Evolutionary conservation across 306 rosid genomes (phyloP), one percentile per base, ranked within the genome.

Genomic region (Morella rubra): DNA sequence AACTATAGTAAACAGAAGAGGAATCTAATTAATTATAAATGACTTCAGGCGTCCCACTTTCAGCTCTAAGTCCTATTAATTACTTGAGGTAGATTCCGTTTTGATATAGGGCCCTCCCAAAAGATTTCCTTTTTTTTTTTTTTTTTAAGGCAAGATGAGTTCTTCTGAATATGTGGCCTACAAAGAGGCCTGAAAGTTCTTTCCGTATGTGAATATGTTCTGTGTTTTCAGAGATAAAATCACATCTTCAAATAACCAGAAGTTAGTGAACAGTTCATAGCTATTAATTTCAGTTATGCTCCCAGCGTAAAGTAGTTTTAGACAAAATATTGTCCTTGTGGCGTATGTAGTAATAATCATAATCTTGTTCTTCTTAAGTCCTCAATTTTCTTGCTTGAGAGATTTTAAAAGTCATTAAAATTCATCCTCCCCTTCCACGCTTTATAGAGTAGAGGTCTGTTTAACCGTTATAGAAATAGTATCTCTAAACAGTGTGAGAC

Each of bases 321-420:
- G 44, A 47, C 61, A 20, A 42, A 16, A 77, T 4, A 53, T 56
- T 42, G 50, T 61, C 27, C 59, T 44, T 41, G n/a, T 66, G n/a
- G n/a, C n/a, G n/a, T n/a, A n/a, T n/a, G n/a, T n/a, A n/a, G n/a
- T n/a, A n/a, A n/a, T n/a, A n/a, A n/a, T n/a, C n/a, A n/a, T n/a
- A n/a, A n/a, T n/a, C n/a, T n/a, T n/a, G n/a, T n/a, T n/a, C n/a
- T n/a, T 71, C 47, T 37, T 52, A 69, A 73, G 27, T 62, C 12
- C 76, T 61, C 4, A 24, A 32, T 69, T 78, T 81, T 65, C 65
- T 60, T 42, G 37, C 50, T 76, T n/a, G n/a, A n/a, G n/a, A n/a
- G n/a, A n/a, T n/a, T n/a, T n/a, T n/a, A n/a, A n/a, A n/a, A n/a
- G n/a, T n/a, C n/a, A n/a, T n/a, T n/a, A n/a, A n/a, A n/a, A n/a